Conservation (phyloP, 768 basidiomycete species). For the Mycena maculata region DNA sequence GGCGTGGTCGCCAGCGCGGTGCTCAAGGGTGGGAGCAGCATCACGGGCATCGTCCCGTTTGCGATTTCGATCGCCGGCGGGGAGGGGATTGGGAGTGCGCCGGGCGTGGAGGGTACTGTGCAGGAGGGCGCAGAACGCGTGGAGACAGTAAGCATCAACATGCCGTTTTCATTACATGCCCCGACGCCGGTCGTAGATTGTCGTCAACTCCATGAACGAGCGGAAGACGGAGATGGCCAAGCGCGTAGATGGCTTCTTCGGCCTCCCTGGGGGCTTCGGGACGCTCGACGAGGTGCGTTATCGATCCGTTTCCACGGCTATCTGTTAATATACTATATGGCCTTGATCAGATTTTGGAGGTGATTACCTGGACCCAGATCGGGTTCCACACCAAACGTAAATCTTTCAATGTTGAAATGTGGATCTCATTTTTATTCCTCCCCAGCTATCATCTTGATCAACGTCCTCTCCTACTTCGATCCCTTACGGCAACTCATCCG, state of each 20-base stretch:
- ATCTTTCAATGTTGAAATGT: conserved; percentile 32
- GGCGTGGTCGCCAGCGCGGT: conserved; percentile 78
- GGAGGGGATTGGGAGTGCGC: conserved; percentile 61
- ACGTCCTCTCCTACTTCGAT: conserved; percentile 86
- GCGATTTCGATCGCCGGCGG: conserved; percentile 79
- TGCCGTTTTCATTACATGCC: neutral
- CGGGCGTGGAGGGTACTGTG: conserved; percentile 33
- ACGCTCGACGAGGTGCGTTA: conserved; percentile 91
- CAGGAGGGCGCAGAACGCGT: conserved; percentile 38
- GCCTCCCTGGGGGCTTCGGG: conserved; percentile 93
- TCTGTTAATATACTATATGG: too few species aligned
- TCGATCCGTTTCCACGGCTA: conserved; percentile 14
- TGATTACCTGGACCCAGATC: conserved; percentile 93
- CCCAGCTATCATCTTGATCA: conserved; percentile 85
- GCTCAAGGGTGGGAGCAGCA: conserved; percentile 73
- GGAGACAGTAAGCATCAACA: conserved; percentile 28
- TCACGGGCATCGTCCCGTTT: conserved; percentile 81
- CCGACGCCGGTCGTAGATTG: conserved; percentile 45
- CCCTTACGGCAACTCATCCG: conserved; percentile 81
- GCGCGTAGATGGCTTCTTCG: conserved; percentile 83
- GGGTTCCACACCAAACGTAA: conserved; percentile 87
- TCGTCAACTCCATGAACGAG: conserved; percentile 88
- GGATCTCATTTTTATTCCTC: neutral
- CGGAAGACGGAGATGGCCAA: conserved; percentile 95
- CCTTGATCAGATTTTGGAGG: conserved; percentile 88